Percentiles rank a stretch among this genome's conserved stretches.
Evolutionary conservation across 768 basidiomycete genomes (phyloP).

Genomic region (Tephrocybe sp.): DNA sequence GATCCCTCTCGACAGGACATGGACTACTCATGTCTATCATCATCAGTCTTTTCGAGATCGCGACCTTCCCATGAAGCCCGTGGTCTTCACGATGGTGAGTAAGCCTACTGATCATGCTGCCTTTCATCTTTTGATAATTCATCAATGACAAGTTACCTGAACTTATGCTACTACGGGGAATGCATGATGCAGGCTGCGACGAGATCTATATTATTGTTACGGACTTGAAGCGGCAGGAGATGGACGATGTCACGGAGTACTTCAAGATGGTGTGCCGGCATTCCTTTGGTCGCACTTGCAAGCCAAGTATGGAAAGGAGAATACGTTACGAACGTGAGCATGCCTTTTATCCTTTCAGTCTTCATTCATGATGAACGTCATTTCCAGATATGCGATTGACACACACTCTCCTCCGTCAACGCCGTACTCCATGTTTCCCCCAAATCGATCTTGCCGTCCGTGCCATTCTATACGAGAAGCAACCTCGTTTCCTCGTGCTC

Average conservation of each 20-base stretch:
- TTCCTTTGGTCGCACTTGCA: slow-evolving; percentile 61
- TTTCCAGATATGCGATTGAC: slow-evolving; percentile 61
- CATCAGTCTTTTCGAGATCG: slow-evolving; percentile 75
- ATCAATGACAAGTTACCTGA: slow-evolving; percentile 58
- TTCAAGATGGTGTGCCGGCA: slow-evolving; percentile 73
- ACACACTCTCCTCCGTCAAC: slow-evolving; percentile 65
- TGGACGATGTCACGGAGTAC: slow-evolving; percentile 80
- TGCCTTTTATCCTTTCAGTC: slow-evolving; percentile 1
- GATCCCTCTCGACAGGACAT: slow-evolving; percentile 79
- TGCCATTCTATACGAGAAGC: slow-evolving; percentile 74
- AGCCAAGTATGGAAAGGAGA: slow-evolving; percentile 63
- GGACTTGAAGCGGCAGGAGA: slow-evolving; percentile 75
- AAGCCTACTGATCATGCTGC: slow-evolving; percentile 4
- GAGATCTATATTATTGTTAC: slow-evolving; percentile 80
- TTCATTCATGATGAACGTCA: not conserved
- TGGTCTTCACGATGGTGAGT: slow-evolving; percentile 77
- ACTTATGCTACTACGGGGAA: slow-evolving; percentile 75
- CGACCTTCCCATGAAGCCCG: slow-evolving; percentile 75
- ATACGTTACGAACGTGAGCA: slow-evolving; percentile 73
- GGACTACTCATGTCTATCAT: slow-evolving; percentile 81
- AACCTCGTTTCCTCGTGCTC: slow-evolving; percentile 72
- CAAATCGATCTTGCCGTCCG: slow-evolving; percentile 80
- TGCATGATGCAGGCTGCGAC: slow-evolving; percentile 80
- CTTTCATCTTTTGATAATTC: slow-evolving; percentile 10
- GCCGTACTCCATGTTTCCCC: slow-evolving; percentile 78